phyloP scores from a whole-genome alignment of 495 filamentous ascomycete genomes.

The Clohesyomyces aquaticus region DNA sequence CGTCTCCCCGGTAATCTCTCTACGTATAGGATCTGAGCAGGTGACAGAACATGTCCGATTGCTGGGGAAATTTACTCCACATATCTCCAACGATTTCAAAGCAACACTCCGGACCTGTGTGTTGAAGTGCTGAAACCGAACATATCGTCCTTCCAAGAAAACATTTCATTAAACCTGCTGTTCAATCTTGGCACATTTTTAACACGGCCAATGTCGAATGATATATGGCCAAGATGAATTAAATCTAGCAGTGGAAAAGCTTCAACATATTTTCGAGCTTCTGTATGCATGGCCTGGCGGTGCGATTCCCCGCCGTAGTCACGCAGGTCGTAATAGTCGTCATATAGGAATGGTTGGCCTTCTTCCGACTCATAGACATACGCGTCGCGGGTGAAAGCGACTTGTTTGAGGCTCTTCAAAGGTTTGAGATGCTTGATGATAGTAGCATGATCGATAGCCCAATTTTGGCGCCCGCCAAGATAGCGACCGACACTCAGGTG shows the following conservation, averaged over 20 bases:
- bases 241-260: neutral
- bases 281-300: neutral
- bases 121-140: too few relatives aligned
- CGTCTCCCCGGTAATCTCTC: too few relatives aligned
- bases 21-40: too few relatives aligned
- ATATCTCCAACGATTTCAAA: too few relatives aligned
- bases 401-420: neutral
- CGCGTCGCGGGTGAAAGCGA: conserved; percentile 1
- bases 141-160: too few relatives aligned
- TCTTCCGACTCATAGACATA: neutral
- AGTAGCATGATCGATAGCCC: neutral
- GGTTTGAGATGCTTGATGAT: conserved; percentile 6
- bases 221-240: conserved; percentile 1
- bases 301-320: neutral
- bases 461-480: neutral
- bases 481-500: conserved; percentile 1
- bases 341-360: neutral
- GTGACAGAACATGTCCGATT: too few relatives aligned
- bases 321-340: neutral
- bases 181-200: neutral
- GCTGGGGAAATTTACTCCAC: too few relatives aligned
- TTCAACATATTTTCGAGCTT: neutral
- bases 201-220: neutral
- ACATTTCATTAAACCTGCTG: too few relatives aligned
- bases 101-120: too few relatives aligned